Evolutionary conservation across 2,329 filamentous ascomycete species (phyloP), one percentile per base, ranked within the genome.

Genomic region (Fusarium newnesense): DNA sequence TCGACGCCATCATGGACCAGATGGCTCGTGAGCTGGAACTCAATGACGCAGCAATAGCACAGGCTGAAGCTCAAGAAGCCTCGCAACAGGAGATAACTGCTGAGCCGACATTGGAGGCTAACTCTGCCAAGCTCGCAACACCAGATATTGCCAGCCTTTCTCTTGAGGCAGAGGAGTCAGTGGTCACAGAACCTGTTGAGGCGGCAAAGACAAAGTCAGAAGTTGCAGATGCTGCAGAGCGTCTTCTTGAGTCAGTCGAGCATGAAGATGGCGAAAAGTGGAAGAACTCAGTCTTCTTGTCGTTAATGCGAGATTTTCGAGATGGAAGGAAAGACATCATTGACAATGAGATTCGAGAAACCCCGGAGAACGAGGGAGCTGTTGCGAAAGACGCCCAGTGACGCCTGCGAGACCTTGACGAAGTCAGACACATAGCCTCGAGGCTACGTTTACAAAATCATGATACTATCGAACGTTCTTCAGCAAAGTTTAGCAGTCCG

Each of bases 201-300:
- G 63, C 69, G 16, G 28, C 67, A 37, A 79, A 77, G 53, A 62
- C 69, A 58, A 81, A 80, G 44, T 82, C 82, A 2, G 83, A 82
- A 28, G 82, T 85, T 5, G 81, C 84, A 5, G 82, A 84, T 63
- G 84, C 84, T 1, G 84, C 84, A 11, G 80, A 83, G 67, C 80
- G 82, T 28, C 81, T 85, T 2, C 79, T 85, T 40, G 82, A 85
- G 52, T 81, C 82, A 5, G 84, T 85, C 30, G 79, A 84, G 70
- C 84, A 85, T 59, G 84, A 85, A 68, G 77, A 79, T 49, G 83
- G 83, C 46, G 84, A 85, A 13, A 85, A 85, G 70, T 85, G 84
- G 84, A 83, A 84, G 70, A 84, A 85, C 49, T 85, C 84, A 0
- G 77, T 80, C n/a, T 85, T 85, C 46, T 76, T 85, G 12, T 81